Conservation (phyloP, 108 stramenopile species). For the Cyclotella cryptica region DNA sequence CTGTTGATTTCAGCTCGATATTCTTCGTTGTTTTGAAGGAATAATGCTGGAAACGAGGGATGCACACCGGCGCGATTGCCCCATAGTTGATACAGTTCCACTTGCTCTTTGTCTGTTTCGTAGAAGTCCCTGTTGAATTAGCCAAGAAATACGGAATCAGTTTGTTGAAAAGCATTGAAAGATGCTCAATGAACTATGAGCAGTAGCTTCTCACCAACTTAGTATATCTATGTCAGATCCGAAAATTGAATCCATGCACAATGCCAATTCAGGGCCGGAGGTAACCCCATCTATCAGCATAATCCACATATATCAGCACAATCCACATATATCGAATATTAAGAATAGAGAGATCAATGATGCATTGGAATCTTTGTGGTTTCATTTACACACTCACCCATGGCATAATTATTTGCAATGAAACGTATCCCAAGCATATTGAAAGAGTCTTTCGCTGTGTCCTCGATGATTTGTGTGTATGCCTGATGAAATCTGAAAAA, state of each 20-base stretch:
- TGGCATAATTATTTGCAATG: conserved; percentile 25
- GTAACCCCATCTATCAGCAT: background rate
- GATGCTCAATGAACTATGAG: background rate
- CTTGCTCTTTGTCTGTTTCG: conserved; percentile 9
- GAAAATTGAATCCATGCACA: conserved; percentile 31
- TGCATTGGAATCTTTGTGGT: background rate
- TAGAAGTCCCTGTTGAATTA: conserved; percentile 4
- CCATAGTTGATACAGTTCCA: conserved; percentile 26
- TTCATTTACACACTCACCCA: conserved; percentile 10
- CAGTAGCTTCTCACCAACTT: conserved; percentile 7
- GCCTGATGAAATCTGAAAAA: conserved; percentile 19
- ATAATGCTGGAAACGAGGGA: conserved; percentile 13
- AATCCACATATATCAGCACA: background rate
- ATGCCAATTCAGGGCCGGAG: conserved; percentile 26
- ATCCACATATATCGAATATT: background rate
- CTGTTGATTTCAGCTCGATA: background rate
- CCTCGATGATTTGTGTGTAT: conserved; percentile 25
- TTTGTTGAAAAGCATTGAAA: background rate
- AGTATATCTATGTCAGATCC: conserved; percentile 27
- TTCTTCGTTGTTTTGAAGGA: background rate
- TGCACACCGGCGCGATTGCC: conserved; percentile 27
- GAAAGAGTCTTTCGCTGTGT: conserved; percentile 20
- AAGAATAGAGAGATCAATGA: background rate
- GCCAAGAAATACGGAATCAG: background rate
- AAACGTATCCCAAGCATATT: conserved; percentile 12